These are phyloP conservation scores for Neospermospora avenae DNA, from an alignment of 2,329 filamentous ascomycete species.

Conservation along the genomic window DNA sequence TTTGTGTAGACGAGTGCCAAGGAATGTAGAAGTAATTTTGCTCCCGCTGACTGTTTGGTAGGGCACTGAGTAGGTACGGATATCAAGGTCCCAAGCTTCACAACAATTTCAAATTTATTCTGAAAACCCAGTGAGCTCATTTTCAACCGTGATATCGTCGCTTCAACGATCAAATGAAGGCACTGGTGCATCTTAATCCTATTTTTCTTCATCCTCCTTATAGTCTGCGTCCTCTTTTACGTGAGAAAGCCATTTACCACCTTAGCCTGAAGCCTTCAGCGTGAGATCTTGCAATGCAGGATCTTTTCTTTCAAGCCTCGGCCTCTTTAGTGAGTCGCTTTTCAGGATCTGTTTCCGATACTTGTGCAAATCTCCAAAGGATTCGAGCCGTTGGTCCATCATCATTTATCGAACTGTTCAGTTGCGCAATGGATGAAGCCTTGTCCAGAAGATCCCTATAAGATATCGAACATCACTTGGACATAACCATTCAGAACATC, in stretches of 20 bases:
- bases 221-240: conserved; percentile 30
- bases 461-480: conserved; percentile 16
- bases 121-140: too few relatives aligned
- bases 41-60: too few relatives aligned
- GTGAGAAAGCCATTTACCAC: conserved; percentile 32
- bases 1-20: background rate
- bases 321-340: conserved; percentile 17
- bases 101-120: too few relatives aligned
- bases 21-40: too few relatives aligned
- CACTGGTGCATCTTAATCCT: conserved; percentile 22
- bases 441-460: conserved; percentile 21
- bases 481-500: conserved; percentile 18
- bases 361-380: conserved; percentile 22
- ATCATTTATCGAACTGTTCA: conserved; percentile 23
- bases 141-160: background rate
- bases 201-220: conserved; percentile 18
- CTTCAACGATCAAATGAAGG: conserved; percentile 19
- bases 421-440: conserved; percentile 20
- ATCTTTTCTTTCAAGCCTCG: conserved; percentile 14
- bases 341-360: conserved; percentile 23
- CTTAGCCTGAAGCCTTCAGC: conserved; percentile 31
- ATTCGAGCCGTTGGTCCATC: conserved; percentile 26
- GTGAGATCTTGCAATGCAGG: conserved; percentile 18
- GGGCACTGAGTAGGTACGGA: too few relatives aligned
- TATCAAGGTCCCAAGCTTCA: too few relatives aligned